Evolutionary conservation across 2,329 filamentous ascomycete species (phyloP).

Genomic region (Pestalotiopsis sp.): DNA sequence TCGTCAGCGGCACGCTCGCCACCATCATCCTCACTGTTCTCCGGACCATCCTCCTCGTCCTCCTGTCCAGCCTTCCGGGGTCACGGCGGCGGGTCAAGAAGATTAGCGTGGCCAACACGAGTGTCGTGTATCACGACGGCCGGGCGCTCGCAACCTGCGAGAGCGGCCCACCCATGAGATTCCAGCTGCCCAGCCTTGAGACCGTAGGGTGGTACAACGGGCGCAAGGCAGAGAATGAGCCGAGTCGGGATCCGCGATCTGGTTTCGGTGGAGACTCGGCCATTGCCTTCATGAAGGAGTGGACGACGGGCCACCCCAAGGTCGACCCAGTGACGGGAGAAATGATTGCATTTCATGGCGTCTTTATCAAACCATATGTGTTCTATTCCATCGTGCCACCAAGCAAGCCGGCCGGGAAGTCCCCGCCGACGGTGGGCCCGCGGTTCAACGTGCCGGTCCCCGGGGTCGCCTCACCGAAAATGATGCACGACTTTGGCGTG

Average conservation of each 20-base stretch:
- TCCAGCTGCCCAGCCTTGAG: conserved; percentile 64
- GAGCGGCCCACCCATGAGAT: conserved; percentile 69
- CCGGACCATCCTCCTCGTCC: conserved; percentile 58
- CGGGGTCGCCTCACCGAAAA: conserved; percentile 64
- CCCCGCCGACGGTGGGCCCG: conserved; percentile 27
- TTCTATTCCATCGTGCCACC: conserved; percentile 58
- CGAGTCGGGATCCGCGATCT: conserved; percentile 24
- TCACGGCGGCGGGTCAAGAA: conserved; percentile 61
- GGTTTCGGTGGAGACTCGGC: conserved; percentile 58
- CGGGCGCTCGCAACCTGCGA: conserved; percentile 71
- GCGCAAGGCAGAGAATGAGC: conserved; percentile 53
- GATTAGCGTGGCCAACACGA: conserved; percentile 73
- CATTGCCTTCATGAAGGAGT: conserved; percentile 67
- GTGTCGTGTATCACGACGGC: conserved; percentile 68
- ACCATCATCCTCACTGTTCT: conserved; percentile 54
- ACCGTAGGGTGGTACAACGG: conserved; percentile 75
- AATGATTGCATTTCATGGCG: conserved; percentile 68
- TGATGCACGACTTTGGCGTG: conserved; percentile 79
- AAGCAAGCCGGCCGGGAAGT: conserved; percentile 24
- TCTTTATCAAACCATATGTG: conserved; percentile 66
- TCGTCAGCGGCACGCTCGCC: conserved; percentile 60
- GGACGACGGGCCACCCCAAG: conserved; percentile 71
- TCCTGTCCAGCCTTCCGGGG: conserved; percentile 60
- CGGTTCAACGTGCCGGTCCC: conserved; percentile 58
- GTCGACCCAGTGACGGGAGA: conserved; percentile 67